Base-by-base conservation (phyloP, 164 flowering plant genomes). In the Macadamia tetraphylla region DNA sequence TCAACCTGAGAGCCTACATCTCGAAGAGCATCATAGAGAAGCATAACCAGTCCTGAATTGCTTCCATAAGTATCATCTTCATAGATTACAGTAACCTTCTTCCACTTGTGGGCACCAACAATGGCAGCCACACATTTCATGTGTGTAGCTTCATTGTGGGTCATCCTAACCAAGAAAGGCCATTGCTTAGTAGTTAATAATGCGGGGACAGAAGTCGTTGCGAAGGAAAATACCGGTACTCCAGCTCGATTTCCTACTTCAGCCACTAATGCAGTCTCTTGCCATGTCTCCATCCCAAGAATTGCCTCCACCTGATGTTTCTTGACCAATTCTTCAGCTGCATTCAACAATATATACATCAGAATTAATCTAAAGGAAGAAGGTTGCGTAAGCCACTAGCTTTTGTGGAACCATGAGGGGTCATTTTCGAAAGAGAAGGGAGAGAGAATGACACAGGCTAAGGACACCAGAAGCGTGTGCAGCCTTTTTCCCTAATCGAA, bases 181-280 rank as follows among this genome's bases (percentile, higher is more conserved):
- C 83, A 84, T 23, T 79, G 65, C n/a, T 29, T 11, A 0, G 65
- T 59, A 29, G 70, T 48, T 7, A 69, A 60, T 9, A 76, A 76
- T 1, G 80, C 80, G 15, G 71, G 49, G 23, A 76, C 66, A 23
- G 76, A 52, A 1, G 82, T 56, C 32, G 78, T 73, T 1, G 81
- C 57, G 6, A 87, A 78, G 6, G 89, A 84, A 31, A 87, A 48
- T 9, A 81, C 67, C 1, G 87, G 84, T 7, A 85, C 77, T 67
- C 78, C 70, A 60, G 79, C 69, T 66, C 15, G 61, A 57, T 62
- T 73, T 67, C 84, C 85, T 3, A 81, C 60, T 30, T 80, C 70
- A 5, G 85, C 85, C 2, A 80, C 81, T 23, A 83, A 49, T 7
- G 79, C 77, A 46, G 84, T 76, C 67, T 83, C 81, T 44, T 77